phyloP scores from a whole-genome alignment of 768 basidiomycete species.

The Leccinum uliginosum region DNA sequence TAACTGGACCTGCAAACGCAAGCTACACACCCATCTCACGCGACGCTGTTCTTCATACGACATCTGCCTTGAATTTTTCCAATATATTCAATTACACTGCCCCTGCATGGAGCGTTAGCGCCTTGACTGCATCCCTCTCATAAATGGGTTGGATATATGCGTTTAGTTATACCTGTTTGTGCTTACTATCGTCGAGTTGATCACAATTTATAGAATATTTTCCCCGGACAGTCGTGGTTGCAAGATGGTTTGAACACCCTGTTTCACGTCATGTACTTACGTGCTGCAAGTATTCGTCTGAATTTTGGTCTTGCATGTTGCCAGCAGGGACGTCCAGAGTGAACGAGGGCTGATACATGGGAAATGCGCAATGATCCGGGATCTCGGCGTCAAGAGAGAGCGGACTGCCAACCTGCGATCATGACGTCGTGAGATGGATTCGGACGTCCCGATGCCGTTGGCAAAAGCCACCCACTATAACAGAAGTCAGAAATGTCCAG shows the following conservation, averaged over 20 bases:
- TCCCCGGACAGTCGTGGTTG: constrained; percentile 13
- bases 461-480: constrained; percentile 49
- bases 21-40: constrained; percentile 54
- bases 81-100: constrained; percentile 51
- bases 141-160: not conserved
- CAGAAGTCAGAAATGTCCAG: constrained; percentile 79
- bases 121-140: constrained; percentile 12
- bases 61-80: constrained; percentile 40
- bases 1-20: constrained; percentile 44
- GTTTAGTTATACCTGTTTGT: not conserved
- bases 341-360: constrained; percentile 75
- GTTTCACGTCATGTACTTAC: constrained; percentile 41
- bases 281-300: constrained; percentile 46
- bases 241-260: constrained; percentile 26
- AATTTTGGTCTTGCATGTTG: constrained; percentile 72
- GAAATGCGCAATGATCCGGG: constrained; percentile 73
- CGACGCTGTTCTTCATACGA: constrained; percentile 41
- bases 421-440: not conserved
- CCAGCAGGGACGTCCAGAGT: constrained; percentile 72
- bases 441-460: not conserved
- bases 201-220: not conserved
- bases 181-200: not conserved
- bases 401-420: constrained; percentile 46
- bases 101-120: constrained; percentile 40
- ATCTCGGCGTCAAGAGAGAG: constrained; percentile 60